phyloP scores from a whole-genome alignment of 345 rosid species.

The Streptanthus diversifolius region DNA sequence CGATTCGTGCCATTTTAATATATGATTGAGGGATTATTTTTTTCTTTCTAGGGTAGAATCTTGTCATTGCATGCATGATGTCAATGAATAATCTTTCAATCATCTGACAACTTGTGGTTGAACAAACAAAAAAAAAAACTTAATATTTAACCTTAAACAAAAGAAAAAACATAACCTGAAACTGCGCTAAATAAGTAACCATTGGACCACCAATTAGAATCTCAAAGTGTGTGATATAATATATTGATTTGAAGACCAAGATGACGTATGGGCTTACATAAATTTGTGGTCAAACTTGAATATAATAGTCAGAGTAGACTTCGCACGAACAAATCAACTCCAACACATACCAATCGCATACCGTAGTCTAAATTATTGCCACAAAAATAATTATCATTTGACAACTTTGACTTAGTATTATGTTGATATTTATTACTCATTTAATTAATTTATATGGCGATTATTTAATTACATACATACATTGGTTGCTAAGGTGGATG shows the following conservation, averaged over 20 bases:
- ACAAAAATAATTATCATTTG: neutral
- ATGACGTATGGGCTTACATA: conserved; percentile 38
- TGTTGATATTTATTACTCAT: neutral
- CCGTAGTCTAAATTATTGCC: neutral
- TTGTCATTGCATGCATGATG: conserved; percentile 16
- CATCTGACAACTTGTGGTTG: conserved; percentile 6
- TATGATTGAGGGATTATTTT: neutral
- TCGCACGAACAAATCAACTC: conserved; percentile 28
- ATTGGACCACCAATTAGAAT: conserved; percentile 16
- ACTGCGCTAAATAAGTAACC: neutral
- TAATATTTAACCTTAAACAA: neutral
- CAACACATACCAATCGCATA: conserved; percentile 11
- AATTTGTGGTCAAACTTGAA: conserved; percentile 22
- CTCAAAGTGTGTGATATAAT: neutral
- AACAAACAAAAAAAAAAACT: neutral
- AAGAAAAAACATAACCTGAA: conserved; percentile 17
- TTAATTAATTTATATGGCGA: neutral
- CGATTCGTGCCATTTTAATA: neutral
- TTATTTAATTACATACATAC: neutral
- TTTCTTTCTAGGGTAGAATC: neutral
- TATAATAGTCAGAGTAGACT: conserved; percentile 20
- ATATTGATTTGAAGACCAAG: conserved; percentile 12
- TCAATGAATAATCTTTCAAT: neutral
- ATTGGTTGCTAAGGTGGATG: neutral
- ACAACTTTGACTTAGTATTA: conserved; percentile 11